Percentiles rank a stretch among this genome's conserved stretches.
Conservation (phyloP, 495 filamentous ascomycete species). For the Polyplosphaeria fusca region DNA sequence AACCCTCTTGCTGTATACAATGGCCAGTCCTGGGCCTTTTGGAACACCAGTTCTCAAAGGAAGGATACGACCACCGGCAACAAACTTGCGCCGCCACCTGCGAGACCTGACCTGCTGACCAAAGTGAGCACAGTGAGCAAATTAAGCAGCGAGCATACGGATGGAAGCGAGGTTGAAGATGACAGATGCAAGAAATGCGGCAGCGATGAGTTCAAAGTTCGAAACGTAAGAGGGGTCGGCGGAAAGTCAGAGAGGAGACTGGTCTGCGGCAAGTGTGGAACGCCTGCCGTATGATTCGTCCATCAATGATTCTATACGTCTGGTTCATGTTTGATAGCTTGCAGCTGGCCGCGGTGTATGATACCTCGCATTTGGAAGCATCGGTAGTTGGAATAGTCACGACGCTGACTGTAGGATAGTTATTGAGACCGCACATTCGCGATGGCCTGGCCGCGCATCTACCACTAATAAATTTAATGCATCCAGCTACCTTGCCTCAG, state of each 20-base stretch:
- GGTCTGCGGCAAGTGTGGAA: slow-evolving; percentile 53
- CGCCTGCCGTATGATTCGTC: neutral
- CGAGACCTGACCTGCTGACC: slow-evolving; percentile 2
- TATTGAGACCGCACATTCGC: too few species aligned
- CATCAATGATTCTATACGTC: neutral
- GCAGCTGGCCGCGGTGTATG: too few species aligned
- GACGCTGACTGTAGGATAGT: neutral
- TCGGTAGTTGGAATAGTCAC: neutral
- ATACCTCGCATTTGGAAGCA: too few species aligned
- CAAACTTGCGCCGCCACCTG: slow-evolving; percentile 3
- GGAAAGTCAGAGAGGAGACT: slow-evolving; percentile 49
- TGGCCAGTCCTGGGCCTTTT: slow-evolving; percentile 31
- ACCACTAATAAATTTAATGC: too few species aligned
- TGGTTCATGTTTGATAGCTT: too few species aligned
- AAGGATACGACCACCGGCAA: neutral
- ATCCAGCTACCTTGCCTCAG: too few species aligned
- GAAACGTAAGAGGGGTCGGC: slow-evolving; percentile 43
- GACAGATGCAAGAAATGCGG: slow-evolving; percentile 52
- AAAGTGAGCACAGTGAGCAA: slow-evolving; percentile 25
- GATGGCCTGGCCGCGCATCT: too few species aligned
- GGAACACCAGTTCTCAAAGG: slow-evolving; percentile 18
- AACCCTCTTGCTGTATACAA: slow-evolving; percentile 28
- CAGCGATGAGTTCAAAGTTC: slow-evolving; percentile 53
- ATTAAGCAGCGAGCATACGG: slow-evolving; percentile 10
- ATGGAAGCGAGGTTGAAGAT: slow-evolving; percentile 31